Evolutionary conservation across 805 yeast species (phyloP), one percentile per base, ranked within the genome.

Genomic region (Scheffersomyces stipitis): DNA sequence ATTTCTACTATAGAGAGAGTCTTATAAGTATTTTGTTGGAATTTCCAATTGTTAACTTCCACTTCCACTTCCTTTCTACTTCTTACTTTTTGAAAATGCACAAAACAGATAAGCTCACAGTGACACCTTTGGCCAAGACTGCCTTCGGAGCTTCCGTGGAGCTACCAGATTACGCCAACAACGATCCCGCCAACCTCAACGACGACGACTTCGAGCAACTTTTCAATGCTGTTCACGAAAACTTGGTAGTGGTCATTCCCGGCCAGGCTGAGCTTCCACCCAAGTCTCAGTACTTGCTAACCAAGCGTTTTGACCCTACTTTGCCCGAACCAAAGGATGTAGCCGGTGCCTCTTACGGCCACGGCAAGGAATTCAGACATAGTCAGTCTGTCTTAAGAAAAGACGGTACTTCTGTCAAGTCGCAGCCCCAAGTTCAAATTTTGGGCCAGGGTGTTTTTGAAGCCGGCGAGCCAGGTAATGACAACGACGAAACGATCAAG

Each of bases 391-490:
- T 88, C 16, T 73, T 88, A 44, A 79, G 79, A 44, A 84, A 83
- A 54, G 96, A 88, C 55, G 95, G 95, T 30, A 75, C 76, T 40
- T 75, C 89, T 5, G 86, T 87, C 31, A 90, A 91, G 30, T 60
- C 70, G 34, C 89, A 86, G 56, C 96, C 96, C 2, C 96, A 88
- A 59, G 96, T 88, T 15, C 95, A 87, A 66, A 85, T 87, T 54
- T 76, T 88, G 37, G 96, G 96, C 28, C 90, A 88, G 54, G 95
- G 95, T 10, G 54, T 61, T 2, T 83, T 82, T 66, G 76, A 66
- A 34, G 78, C 79, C 22, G 63, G 48, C 26, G 74, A 69, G 41
- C 61, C 64, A 3, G 86, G 83, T 38, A 74, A 78, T 42, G 81
- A 78, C 42, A 78, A 72, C 37, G 89, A 86, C 12, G 80, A 75